Evolutionary conservation across 257 asterid species (phyloP).

Genomic region (Salvia hispanica): DNA sequence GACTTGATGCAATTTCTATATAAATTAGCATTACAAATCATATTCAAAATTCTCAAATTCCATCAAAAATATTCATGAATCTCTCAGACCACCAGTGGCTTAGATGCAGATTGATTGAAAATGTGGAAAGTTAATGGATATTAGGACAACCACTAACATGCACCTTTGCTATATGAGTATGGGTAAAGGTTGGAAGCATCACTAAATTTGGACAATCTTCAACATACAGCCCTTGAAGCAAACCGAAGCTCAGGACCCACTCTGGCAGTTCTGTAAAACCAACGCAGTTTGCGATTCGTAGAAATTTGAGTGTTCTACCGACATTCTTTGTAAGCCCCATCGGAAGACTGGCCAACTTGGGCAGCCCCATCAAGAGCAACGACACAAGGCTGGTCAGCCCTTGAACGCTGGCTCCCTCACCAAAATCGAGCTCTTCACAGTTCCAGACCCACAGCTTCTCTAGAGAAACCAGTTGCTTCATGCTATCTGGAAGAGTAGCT

Average conservation of each 20-base stretch:
- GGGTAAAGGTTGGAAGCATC: slow-evolving; percentile 34
- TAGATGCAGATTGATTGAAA: too few species aligned
- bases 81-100: too few species aligned
- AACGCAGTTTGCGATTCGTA: slow-evolving; percentile 44
- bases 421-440: slow-evolving; percentile 49
- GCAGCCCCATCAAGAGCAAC: slow-evolving; percentile 56
- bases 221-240: slow-evolving; percentile 42
- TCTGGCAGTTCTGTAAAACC: slow-evolving; percentile 38
- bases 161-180: slow-evolving; percentile 33
- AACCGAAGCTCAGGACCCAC: slow-evolving; percentile 43
- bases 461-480: slow-evolving; percentile 43
- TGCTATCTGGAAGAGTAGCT: slow-evolving; percentile 42
- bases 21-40: too few species aligned
- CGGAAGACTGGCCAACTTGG: slow-evolving; percentile 47
- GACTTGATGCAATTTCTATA: too few species aligned
- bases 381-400: slow-evolving; percentile 47
- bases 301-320: slow-evolving; percentile 38
- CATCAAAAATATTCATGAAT: too few species aligned
- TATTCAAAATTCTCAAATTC: too few species aligned
- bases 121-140: too few species aligned
- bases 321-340: slow-evolving; percentile 39
- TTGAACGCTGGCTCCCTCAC: slow-evolving; percentile 40
- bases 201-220: slow-evolving; percentile 50
- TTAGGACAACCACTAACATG: slow-evolving; percentile 46
- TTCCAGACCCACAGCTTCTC: slow-evolving; percentile 65